A percentile compares a stretch with the other conserved stretches of the same genome.
Conservation (phyloP, 2,329 filamentous ascomycete genomes). For the Mycosphaerelloides madeirae region DNA sequence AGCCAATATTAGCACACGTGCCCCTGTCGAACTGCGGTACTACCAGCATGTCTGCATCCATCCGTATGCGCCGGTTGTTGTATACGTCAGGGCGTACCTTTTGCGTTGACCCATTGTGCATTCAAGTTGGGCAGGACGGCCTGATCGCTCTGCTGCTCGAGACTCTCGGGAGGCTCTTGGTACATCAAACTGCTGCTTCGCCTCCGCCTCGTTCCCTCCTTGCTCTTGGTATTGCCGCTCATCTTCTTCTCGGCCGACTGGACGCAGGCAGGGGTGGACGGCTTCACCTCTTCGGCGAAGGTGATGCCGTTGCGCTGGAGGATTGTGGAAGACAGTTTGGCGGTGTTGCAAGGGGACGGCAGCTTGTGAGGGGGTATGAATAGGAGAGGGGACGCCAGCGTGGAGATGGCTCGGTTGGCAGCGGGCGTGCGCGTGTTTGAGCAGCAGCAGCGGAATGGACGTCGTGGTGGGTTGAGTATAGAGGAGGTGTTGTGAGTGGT, state of each 20-base stretch:
- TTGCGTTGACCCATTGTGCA: slow-evolving; percentile 98
- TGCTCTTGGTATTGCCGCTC: slow-evolving; percentile 53
- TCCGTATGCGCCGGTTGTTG: neutral
- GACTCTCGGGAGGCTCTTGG: slow-evolving; percentile 90
- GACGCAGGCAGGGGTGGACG: slow-evolving; percentile 24
- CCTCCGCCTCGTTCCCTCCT: slow-evolving; percentile 60
- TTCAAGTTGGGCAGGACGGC: slow-evolving; percentile 91
- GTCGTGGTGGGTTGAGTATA: neutral
- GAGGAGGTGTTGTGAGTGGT: neutral
- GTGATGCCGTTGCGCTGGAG: slow-evolving; percentile 79
- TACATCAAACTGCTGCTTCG: slow-evolving; percentile 98
- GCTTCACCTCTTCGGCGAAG: slow-evolving; percentile 75
- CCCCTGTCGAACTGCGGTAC: slow-evolving; percentile 1
- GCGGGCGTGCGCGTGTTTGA: neutral
- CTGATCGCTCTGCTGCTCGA: slow-evolving; percentile 97
- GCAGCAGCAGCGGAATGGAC: slow-evolving; percentile 3
- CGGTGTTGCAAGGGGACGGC: slow-evolving; percentile 58
- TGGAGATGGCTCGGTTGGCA: slow-evolving; percentile 15
- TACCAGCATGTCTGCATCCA: too few species aligned
- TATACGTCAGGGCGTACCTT: slow-evolving; percentile 58
- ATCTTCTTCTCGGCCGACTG: slow-evolving; percentile 39
- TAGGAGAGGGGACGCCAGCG: slow-evolving; percentile 23
- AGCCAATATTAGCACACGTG: slow-evolving; percentile 15
- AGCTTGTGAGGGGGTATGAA: slow-evolving; percentile 23
- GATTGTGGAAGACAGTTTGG: slow-evolving; percentile 92